Conservation (phyloP, 1,139 yeast species). For the Trichomonascaceae sp. region DNA sequence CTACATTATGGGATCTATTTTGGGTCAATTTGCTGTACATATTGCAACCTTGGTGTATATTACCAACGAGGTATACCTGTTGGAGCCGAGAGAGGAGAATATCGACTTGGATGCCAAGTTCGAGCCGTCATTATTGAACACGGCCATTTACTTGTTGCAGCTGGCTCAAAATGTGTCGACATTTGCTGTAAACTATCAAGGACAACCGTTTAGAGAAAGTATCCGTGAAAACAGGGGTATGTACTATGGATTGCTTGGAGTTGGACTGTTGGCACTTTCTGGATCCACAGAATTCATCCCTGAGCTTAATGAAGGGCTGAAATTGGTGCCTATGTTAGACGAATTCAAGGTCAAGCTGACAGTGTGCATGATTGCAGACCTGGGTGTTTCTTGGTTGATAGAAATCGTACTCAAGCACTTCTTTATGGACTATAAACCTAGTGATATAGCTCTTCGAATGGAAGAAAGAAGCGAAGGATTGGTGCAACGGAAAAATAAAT, state of each 20-base stretch:
- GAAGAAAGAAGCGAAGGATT: conserved; percentile 28
- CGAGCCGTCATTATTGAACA: conserved; percentile 82
- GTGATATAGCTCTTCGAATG: conserved; percentile 66
- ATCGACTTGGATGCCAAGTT: conserved; percentile 87
- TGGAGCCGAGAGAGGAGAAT: conserved; percentile 88
- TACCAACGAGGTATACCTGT: conserved; percentile 70
- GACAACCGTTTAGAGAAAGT: conserved; percentile 92
- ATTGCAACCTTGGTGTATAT: conserved; percentile 75
- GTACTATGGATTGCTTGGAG: conserved; percentile 93
- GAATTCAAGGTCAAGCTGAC: conserved; percentile 78
- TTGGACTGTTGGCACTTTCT: conserved; percentile 77
- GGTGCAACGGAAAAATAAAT: conserved; percentile 30
- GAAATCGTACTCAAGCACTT: conserved; percentile 73
- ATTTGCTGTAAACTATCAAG: conserved; percentile 96
- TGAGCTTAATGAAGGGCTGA: conserved; percentile 85
- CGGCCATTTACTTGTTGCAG: conserved; percentile 92
- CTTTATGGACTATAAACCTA: conserved; percentile 87
- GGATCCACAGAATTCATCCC: conserved; percentile 96
- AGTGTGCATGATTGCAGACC: conserved; percentile 64
- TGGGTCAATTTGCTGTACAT: conserved; percentile 95
- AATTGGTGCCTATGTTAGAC: conserved; percentile 78
- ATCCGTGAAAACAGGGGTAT: conserved; percentile 89
- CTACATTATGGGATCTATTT: conserved; percentile 94
- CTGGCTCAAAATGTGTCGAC: conserved; percentile 96
- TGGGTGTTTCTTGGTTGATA: conserved; percentile 70